phyloP scores from a whole-genome alignment of 768 basidiomycete genomes.

The Pleurotus djamor region DNA sequence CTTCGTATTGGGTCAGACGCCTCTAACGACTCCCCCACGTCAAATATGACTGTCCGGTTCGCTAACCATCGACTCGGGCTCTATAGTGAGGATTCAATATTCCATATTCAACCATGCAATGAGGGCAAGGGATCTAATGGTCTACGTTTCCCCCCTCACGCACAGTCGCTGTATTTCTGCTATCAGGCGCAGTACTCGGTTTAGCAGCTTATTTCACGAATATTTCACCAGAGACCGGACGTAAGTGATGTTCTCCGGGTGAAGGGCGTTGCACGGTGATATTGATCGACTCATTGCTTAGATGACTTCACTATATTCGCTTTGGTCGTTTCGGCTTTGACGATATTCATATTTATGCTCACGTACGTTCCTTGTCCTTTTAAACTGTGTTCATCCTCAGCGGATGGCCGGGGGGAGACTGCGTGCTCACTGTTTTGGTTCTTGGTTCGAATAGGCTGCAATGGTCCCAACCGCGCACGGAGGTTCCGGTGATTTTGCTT shows the following conservation, averaged over 20 bases:
- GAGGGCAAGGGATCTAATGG: too few species aligned
- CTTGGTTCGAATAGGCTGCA: constrained; percentile 44
- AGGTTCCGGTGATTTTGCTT: constrained; percentile 52
- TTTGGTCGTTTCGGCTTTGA: constrained; percentile 61
- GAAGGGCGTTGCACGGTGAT: not conserved
- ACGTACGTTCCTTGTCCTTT: constrained; percentile 36
- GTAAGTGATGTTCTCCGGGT: constrained; percentile 34
- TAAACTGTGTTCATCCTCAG: not conserved
- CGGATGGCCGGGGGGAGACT: not conserved
- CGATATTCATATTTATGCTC: constrained; percentile 60
- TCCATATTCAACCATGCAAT: too few species aligned
- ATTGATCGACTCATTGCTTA: constrained; percentile 20
- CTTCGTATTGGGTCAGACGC: not conserved
- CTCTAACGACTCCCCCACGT: constrained; percentile 8
- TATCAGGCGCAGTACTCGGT: constrained; percentile 62
- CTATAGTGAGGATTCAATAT: constrained; percentile 36
- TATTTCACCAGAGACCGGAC: constrained; percentile 60
- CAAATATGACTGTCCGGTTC: constrained; percentile 60
- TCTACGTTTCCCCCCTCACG: too few species aligned
- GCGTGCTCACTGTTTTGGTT: not conserved
- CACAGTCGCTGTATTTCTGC: constrained; percentile 39
- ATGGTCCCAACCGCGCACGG: constrained; percentile 68
- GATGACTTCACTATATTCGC: constrained; percentile 73
- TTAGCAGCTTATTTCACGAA: constrained; percentile 65
- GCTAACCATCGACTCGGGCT: constrained; percentile 49